phyloP scores from a whole-genome alignment of 1,284 basidiomycete species.

The Blastosporella zonata region DNA sequence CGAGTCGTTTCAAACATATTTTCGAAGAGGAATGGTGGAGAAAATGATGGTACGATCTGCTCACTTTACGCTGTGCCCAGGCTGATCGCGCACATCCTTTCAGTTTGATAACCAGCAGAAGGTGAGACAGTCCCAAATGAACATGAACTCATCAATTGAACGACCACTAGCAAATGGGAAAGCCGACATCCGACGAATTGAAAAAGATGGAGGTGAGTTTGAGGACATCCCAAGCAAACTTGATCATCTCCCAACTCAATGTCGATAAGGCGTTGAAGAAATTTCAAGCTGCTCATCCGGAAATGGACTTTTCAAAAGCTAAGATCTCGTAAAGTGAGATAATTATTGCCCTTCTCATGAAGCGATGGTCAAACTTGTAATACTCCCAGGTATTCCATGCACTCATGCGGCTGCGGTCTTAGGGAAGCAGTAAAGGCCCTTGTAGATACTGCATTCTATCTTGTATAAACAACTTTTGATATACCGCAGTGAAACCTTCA shows the following conservation, averaged over 20 bases:
- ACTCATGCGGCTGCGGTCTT: no score
- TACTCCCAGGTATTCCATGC: no score
- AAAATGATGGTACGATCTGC: conserved; percentile 93
- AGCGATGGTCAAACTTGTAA: no score
- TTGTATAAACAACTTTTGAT: no score
- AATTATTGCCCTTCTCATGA: neutral
- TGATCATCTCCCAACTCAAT: conserved; percentile 10
- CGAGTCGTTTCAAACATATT: conserved; percentile 7
- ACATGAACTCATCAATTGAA: conserved; percentile 3
- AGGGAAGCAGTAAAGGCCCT: no score
- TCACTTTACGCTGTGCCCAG: neutral
- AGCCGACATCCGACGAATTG: conserved; percentile 88
- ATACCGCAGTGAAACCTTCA: conserved; percentile 19
- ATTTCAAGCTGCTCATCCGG: conserved; percentile 88
- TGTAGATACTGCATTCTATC: no score
- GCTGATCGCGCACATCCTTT: neutral
- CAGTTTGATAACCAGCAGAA: conserved; percentile 98
- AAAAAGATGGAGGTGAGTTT: conserved; percentile 80
- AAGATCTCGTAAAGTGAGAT: conserved; percentile 65
- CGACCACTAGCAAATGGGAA: conserved; percentile 81
- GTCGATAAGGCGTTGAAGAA: conserved; percentile 71
- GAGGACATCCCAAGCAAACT: neutral
- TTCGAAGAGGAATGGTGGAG: conserved; percentile 89
- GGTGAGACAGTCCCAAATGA: conserved; percentile 38
- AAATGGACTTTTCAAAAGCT: conserved; percentile 93